Conservation (phyloP, 2,329 filamentous ascomycete species). For the Blastomyces gilchristii region DNA sequence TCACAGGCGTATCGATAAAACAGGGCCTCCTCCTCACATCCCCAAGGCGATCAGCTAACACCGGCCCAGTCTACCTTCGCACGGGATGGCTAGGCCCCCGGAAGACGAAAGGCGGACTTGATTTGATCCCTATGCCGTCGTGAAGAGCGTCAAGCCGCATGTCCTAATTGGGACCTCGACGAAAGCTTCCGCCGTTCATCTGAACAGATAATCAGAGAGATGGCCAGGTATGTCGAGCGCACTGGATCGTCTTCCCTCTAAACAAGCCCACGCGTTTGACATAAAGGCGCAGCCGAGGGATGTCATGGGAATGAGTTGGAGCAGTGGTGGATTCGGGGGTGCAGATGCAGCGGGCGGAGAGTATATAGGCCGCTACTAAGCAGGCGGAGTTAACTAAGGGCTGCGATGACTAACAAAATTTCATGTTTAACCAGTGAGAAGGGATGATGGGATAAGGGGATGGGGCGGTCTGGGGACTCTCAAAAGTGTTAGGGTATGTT, state of each 20-base stretch:
- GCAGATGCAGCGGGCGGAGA: slow-evolving; percentile 35
- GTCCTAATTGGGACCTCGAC: slow-evolving; percentile 79
- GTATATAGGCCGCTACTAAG: slow-evolving; percentile 24
- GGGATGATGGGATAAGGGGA: background rate
- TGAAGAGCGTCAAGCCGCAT: slow-evolving; percentile 64
- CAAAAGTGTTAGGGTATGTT: background rate
- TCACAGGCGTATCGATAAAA: slow-evolving; percentile 64
- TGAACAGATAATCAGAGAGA: slow-evolving; percentile 60
- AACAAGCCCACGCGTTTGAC: slow-evolving; percentile 73
- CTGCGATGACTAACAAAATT: background rate
- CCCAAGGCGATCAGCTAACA: slow-evolving; percentile 51
- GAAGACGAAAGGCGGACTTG: slow-evolving; percentile 38
- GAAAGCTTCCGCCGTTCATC: slow-evolving; percentile 63
- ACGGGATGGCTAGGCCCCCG: slow-evolving; percentile 46
- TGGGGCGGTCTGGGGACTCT: too few species aligned
- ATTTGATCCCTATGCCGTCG: slow-evolving; percentile 53
- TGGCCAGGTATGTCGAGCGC: slow-evolving; percentile 60
- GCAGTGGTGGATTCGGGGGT: slow-evolving; percentile 31
- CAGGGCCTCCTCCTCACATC: slow-evolving; percentile 61
- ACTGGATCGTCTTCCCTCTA: slow-evolving; percentile 69
- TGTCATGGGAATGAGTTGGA: slow-evolving; percentile 43
- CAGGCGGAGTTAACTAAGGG: slow-evolving; percentile 4
- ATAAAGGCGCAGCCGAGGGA: slow-evolving; percentile 70
- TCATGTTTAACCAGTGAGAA: background rate
- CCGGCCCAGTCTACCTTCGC: slow-evolving; percentile 58